Evolutionary conservation across 257 asterid genomes (phyloP).

Genomic region (Solanum paucissectum): DNA sequence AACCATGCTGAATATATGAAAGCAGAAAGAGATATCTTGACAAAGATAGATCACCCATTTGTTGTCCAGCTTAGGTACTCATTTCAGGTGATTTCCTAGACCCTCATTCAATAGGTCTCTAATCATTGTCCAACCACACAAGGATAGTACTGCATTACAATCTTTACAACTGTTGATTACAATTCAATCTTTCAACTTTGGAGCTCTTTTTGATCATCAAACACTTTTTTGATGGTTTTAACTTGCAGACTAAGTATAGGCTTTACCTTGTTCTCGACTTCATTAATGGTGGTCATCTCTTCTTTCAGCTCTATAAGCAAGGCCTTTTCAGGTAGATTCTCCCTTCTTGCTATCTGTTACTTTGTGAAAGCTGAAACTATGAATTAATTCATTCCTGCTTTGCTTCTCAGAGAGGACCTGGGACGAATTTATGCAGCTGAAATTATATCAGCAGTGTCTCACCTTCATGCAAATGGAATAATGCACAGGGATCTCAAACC

Average conservation of each 20-base stretch:
- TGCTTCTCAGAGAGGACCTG: slow-evolving; percentile 44
- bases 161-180: neutral
- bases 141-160: neutral
- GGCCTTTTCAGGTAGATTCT: slow-evolving; percentile 56
- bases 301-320: slow-evolving; percentile 61
- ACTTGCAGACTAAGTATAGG: slow-evolving; percentile 57
- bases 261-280: slow-evolving; percentile 72
- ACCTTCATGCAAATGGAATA: slow-evolving; percentile 55
- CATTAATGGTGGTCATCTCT: slow-evolving; percentile 66
- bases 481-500: slow-evolving; percentile 73
- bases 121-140: neutral
- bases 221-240: neutral
- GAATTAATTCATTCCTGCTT: neutral
- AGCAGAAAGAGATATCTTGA: slow-evolving; percentile 59
- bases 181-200: neutral
- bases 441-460: slow-evolving; percentile 51
- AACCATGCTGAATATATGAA: slow-evolving; percentile 48
- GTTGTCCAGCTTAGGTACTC: slow-evolving; percentile 60
- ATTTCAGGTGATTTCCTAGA: slow-evolving; percentile 34
- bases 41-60: slow-evolving; percentile 56
- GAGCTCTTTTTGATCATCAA: neutral
- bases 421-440: slow-evolving; percentile 54
- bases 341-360: neutral
- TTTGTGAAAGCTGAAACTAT: neutral
- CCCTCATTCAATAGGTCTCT: neutral